Evolutionary conservation across 2,329 filamentous ascomycete species (phyloP), one percentile per base, ranked within the genome.

Genomic region (Colletotrichum musae): DNA sequence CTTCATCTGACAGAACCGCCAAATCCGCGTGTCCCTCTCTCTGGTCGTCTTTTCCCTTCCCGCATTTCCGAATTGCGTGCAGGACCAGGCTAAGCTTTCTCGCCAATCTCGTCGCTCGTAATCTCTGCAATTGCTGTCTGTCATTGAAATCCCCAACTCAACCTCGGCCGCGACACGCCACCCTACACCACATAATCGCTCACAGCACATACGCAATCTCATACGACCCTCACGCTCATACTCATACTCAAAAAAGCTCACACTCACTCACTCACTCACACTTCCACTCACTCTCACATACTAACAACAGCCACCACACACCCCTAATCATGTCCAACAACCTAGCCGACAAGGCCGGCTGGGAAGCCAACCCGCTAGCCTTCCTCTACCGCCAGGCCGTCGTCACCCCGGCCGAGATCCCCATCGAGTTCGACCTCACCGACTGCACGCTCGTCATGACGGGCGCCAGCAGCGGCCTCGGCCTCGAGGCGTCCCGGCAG

Each of bases 381-480:
- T 70, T 70, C 53, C 32, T 70, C 12, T 68, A 70, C 41, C 68
- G 68, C 13, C 68, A 70, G 32, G 58, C 64, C 28, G 41, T 68
- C 28, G 39, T 70, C 28, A 63, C 64, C 3, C 68, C 68, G 24
- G 58, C 68, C 47, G 64, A 67, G 45, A 70, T 70, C 28, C 68
- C 68, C 0, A 24, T 63, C 5, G 53, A 62, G 26, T 68, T 63
- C 39, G 68, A 70, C 15, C 47, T 70, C 13, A 53, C 68, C 26
- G 74, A 74, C 39, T 72, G 79, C 52, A 80, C 77, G 0, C 74
- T 80, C 58, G 77, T 85, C 39, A 76, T 85, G 53, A 84, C 82
- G 0, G 84, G 83, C n/a, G 77, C 82, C 51, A 85, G 83, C 64
- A 75, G 75, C 5, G 83, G 84, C 2, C 74, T 86, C 0, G 83